Evolutionary conservation across 2,329 filamentous ascomycete species (phyloP).

Genomic region (Calonectria pseudoturangicola): DNA sequence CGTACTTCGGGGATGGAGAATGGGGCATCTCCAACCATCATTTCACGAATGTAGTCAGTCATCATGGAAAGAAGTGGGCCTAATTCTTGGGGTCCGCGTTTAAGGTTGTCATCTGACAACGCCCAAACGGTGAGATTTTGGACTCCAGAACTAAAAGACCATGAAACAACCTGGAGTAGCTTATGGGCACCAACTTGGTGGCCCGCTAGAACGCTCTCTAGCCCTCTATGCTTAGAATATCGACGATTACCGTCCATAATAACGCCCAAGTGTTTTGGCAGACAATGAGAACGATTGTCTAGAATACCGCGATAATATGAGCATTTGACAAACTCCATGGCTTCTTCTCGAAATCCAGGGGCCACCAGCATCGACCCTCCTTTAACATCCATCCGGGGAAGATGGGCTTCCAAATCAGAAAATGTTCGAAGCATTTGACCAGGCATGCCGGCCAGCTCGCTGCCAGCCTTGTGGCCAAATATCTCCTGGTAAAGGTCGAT

Average conservation of each 20-base stretch:
- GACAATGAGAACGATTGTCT: neutral
- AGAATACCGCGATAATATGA: conserved; percentile 32
- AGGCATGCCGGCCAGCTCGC: neutral
- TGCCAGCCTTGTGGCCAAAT: neutral
- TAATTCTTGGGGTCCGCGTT: conserved; percentile 32
- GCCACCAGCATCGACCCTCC: neutral
- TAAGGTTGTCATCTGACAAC: conserved; percentile 36
- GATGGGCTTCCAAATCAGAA: conserved; percentile 27
- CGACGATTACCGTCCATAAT: conserved; percentile 39
- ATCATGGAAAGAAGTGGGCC: conserved; percentile 36
- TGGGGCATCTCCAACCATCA: conserved; percentile 28
- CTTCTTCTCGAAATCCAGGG: conserved; percentile 10
- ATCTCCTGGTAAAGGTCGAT: conserved; percentile 27
- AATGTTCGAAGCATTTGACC: conserved; percentile 18
- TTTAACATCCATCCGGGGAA: conserved; percentile 23
- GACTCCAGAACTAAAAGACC: conserved; percentile 24
- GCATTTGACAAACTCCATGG: conserved; percentile 16
- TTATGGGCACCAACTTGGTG: conserved; percentile 35
- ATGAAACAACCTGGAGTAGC: conserved; percentile 32
- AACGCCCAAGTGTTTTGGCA: conserved; percentile 29
- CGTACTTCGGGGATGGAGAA: conserved; percentile 29
- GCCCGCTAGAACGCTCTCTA: conserved; percentile 15
- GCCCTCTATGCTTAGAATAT: conserved; percentile 30
- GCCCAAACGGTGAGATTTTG: conserved; percentile 37
- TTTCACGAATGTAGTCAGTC: conserved; percentile 31